Percentiles rank a stretch among this genome's conserved stretches.
phyloP scores from a whole-genome alignment of 2,329 filamentous ascomycete genomes.

The Xylariaceae sp. region DNA sequence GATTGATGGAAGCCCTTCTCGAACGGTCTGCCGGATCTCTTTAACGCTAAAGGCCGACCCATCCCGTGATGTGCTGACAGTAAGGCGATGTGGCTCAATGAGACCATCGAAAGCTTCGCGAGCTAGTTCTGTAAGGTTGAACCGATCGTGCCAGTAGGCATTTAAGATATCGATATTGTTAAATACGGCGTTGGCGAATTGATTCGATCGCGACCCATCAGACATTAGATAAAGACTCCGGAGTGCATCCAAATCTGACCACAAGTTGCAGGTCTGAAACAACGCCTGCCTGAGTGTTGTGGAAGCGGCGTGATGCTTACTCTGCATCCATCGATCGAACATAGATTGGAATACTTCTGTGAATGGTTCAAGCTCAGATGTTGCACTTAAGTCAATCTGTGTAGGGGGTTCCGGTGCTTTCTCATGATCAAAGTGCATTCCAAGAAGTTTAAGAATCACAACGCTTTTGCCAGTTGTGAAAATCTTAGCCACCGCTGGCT shows the following conservation, averaged over 20 bases:
- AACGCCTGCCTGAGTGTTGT: constrained; percentile 60
- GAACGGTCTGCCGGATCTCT: constrained; percentile 52
- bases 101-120: constrained; percentile 62
- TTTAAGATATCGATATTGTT: constrained; percentile 61
- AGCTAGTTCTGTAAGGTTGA: constrained; percentile 70
- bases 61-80: constrained; percentile 47
- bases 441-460: constrained; percentile 71
- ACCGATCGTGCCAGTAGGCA: constrained; percentile 70
- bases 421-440: constrained; percentile 41
- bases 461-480: constrained; percentile 87
- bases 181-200: constrained; percentile 66
- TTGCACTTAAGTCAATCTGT: constrained; percentile 53
- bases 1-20: constrained; percentile 56
- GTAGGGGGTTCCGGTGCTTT: constrained; percentile 42
- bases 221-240: constrained; percentile 70
- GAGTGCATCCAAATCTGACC: constrained; percentile 59
- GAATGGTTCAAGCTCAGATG: constrained; percentile 57
- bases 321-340: constrained; percentile 72
- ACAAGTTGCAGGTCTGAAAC: constrained; percentile 63
- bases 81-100: constrained; percentile 58
- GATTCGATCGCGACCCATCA: constrained; percentile 63
- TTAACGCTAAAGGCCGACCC: constrained; percentile 40
- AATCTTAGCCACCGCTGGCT: constrained; percentile 63
- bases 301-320: constrained; percentile 66
- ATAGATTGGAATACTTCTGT: constrained; percentile 66